These are phyloP conservation scores for Cicer chorassanicum DNA, from an alignment of 306 rosid genomes.

Conservation along the genomic window DNA sequence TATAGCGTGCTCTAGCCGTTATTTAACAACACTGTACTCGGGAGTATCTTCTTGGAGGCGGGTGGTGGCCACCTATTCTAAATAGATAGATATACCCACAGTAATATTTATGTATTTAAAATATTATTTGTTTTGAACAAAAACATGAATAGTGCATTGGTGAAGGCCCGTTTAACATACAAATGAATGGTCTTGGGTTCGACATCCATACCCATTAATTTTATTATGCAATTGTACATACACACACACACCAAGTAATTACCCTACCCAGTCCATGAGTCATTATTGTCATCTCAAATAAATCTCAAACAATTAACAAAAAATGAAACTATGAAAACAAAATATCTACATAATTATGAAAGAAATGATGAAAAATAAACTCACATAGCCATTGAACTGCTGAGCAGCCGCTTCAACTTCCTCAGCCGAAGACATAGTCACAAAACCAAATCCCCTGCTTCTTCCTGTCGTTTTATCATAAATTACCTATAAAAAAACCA, in stretches of 20 bases:
- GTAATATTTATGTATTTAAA: no score
- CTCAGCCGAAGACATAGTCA: conserved; percentile 75
- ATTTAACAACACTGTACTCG: no score
- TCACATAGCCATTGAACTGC: conserved; percentile 89
- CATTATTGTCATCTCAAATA: no score
- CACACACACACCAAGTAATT: neutral
- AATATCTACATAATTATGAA: neutral
- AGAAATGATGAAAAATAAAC: conserved; percentile 37
- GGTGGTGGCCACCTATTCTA: no score
- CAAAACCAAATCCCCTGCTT: conserved; percentile 96
- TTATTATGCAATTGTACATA: neutral
- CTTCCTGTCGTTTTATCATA: conserved; percentile 88
- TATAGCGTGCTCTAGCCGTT: no score
- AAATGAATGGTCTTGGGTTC: no score
- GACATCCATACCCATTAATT: neutral
- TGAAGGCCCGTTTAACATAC: no score
- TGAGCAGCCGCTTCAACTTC: conserved; percentile 85
- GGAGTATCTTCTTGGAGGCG: no score
- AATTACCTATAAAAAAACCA: conserved; percentile 61
- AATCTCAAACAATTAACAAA: conserved; percentile 31
- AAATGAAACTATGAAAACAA: neutral
- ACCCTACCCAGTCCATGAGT: neutral
- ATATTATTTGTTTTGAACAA: no score
- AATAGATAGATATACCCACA: no score
- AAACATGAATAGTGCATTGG: no score